A percentile compares a stretch with the other conserved stretches of the same genome.
phyloP scores from a whole-genome alignment of 2,329 filamentous ascomycete species.

The Trichoderma semiorbis region DNA sequence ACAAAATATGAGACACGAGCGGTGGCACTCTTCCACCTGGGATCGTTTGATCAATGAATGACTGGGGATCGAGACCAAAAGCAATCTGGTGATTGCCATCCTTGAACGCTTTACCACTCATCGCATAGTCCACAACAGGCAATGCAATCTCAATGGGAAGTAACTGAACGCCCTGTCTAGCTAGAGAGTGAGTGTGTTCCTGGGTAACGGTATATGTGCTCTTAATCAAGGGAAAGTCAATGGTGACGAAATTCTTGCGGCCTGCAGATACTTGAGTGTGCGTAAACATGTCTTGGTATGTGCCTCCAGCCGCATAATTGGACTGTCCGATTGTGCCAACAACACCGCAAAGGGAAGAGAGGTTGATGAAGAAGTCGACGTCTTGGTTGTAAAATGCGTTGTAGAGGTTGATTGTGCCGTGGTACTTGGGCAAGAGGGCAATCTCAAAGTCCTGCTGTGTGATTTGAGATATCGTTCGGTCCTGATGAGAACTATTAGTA shows the following conservation, averaged over 20 bases:
- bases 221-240: background rate
- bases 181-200: background rate
- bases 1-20: background rate
- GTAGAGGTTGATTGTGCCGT: conserved; percentile 36
- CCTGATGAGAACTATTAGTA: background rate
- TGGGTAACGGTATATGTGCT: background rate
- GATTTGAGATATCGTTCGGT: conserved; percentile 31
- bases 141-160: background rate
- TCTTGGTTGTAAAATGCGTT: background rate
- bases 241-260: background rate
- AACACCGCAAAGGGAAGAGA: conserved; percentile 35
- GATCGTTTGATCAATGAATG: background rate
- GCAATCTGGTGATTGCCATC: conserved; percentile 10
- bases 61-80: background rate
- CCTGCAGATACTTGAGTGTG: background rate
- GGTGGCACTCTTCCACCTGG: background rate
- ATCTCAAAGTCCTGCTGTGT: conserved; percentile 29
- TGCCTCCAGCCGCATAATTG: conserved; percentile 38
- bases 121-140: conserved; percentile 5
- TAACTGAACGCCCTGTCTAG: background rate
- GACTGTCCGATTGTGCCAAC: conserved; percentile 35
- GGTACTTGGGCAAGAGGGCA: conserved; percentile 30
- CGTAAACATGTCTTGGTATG: conserved; percentile 31
- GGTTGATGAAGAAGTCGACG: conserved; percentile 39
- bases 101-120: conserved; percentile 5